Conservation (phyloP, 2,329 filamentous ascomycete genomes). For the Penicillium sp. region DNA sequence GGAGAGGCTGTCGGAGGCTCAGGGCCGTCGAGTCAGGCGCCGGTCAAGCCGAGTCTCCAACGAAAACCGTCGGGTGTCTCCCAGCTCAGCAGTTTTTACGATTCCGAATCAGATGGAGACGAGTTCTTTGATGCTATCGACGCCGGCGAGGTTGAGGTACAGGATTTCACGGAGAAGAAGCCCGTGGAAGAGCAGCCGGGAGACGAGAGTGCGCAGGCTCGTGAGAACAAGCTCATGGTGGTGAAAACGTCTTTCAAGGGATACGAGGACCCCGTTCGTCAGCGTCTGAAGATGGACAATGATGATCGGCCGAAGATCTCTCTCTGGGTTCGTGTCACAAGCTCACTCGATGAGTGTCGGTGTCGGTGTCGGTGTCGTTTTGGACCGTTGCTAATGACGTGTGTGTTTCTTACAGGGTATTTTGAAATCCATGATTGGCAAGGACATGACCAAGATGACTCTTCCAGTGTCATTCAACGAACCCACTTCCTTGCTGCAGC, state of each 20-base stretch:
- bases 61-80: constrained; percentile 62
- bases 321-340: constrained; percentile 67
- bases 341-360: neutral
- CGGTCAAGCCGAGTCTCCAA: constrained; percentile 30
- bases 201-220: constrained; percentile 35
- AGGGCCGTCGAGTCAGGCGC: constrained; percentile 8
- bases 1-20: neutral
- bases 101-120: constrained; percentile 71
- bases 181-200: constrained; percentile 43
- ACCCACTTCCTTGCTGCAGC: constrained; percentile 88
- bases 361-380: neutral
- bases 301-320: constrained; percentile 92
- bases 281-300: constrained; percentile 76
- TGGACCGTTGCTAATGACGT: neutral
- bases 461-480: constrained; percentile 98
- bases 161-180: constrained; percentile 53
- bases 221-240: constrained; percentile 51
- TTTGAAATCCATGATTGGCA: constrained; percentile 98
- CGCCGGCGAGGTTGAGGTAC: constrained; percentile 72
- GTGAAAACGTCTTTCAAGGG: constrained; percentile 76
- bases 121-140: constrained; percentile 98
- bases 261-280: constrained; percentile 82
- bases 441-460: constrained; percentile 99
- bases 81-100: constrained; percentile 66
- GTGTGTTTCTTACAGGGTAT: constrained; percentile 60